phyloP scores from a whole-genome alignment of 345 rosid species.

The Pugionium dolabratum region DNA sequence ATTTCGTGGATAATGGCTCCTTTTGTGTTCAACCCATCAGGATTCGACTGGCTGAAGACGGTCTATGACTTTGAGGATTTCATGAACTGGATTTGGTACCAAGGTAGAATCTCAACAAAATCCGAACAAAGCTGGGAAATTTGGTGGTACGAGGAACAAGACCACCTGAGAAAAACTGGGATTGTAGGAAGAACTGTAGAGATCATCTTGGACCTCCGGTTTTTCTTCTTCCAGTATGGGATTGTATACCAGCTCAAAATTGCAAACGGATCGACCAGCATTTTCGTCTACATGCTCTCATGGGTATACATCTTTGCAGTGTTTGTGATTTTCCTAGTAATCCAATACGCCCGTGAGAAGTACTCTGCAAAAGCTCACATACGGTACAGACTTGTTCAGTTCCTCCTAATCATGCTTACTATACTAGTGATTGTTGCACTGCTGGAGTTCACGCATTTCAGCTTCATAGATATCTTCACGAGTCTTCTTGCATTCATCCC shows the following conservation, averaged over 20 bases:
- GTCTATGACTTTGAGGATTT: conserved; percentile 70
- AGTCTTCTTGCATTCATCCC: conserved; percentile 84
- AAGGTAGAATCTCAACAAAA: conserved; percentile 57
- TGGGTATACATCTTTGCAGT: conserved; percentile 68
- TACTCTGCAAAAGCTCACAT: conserved; percentile 71
- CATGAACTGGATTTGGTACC: conserved; percentile 74
- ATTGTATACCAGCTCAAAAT: conserved; percentile 73
- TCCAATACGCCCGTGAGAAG: conserved; percentile 67
- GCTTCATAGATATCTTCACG: conserved; percentile 60
- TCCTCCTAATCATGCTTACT: conserved; percentile 48
- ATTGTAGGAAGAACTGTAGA: conserved; percentile 66
- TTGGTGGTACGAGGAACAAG: conserved; percentile 94
- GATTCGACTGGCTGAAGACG: not conserved
- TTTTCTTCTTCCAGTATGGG: conserved; percentile 89
- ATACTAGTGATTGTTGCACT: conserved; percentile 54
- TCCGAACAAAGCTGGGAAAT: conserved; percentile 89
- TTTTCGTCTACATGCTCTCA: conserved; percentile 64
- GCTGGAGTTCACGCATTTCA: conserved; percentile 51
- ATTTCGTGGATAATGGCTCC: conserved; percentile 90
- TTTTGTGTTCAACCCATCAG: conserved; percentile 56
- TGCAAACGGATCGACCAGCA: conserved; percentile 39
- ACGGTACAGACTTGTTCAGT: conserved; percentile 71
- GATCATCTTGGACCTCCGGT: conserved; percentile 79
- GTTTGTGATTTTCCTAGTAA: conserved; percentile 53
- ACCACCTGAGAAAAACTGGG: conserved; percentile 76